Conservation (phyloP, 1,284 basidiomycete genomes). For the Pisolithus thermaeus region DNA sequence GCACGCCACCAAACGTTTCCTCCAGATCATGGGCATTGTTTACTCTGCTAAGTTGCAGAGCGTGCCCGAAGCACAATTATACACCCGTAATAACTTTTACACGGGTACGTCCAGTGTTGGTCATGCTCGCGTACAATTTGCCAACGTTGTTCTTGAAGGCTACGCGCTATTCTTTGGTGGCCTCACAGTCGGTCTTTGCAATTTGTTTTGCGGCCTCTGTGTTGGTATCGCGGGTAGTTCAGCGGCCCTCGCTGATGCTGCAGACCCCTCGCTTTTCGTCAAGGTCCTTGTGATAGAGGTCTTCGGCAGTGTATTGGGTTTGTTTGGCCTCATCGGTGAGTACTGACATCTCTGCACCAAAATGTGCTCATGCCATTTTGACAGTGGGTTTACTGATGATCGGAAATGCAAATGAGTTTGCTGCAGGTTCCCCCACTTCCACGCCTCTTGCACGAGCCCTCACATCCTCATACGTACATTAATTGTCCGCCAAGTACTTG, state of each 20-base stretch:
- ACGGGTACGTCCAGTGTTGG: constrained; percentile 54
- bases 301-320: constrained; percentile 87
- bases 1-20: background rate
- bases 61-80: constrained; percentile 59
- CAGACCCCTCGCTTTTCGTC: constrained; percentile 89
- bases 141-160: constrained; percentile 38
- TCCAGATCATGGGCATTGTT: constrained; percentile 88
- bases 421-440: constrained; percentile 28
- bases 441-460: constrained; percentile 14
- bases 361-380: constrained; percentile 5
- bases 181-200: constrained; percentile 84
- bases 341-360: constrained; percentile 13
- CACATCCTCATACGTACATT: constrained; percentile 21
- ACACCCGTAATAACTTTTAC: constrained; percentile 84
- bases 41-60: constrained; percentile 76
- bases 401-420: constrained; percentile 51
- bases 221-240: constrained; percentile 92
- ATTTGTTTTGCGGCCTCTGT: constrained; percentile 87
- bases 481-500: background rate
- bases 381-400: constrained; percentile 67
- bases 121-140: background rate
- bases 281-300: constrained; percentile 94
- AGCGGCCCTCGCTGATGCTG: constrained; percentile 87
- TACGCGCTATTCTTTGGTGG: constrained; percentile 95
- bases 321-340: constrained; percentile 89